Conservation (phyloP, 192 early-diverging fungal genomes). For the Coemansia guatemalensis region DNA sequence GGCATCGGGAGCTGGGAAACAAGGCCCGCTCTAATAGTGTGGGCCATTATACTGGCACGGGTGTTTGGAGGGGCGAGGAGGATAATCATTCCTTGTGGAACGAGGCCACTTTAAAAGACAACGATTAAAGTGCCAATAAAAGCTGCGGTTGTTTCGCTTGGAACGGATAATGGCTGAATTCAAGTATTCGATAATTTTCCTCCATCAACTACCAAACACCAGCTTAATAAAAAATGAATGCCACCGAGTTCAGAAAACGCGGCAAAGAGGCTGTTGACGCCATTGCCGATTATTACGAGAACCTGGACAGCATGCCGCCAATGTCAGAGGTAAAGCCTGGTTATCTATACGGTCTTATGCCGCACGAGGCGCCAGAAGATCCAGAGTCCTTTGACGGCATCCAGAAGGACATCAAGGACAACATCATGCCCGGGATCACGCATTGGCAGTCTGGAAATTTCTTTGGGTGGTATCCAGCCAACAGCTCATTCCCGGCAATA, state of each 20-base stretch:
- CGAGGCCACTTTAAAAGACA: background rate
- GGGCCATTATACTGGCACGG: too few relatives aligned
- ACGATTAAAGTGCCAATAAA: background rate
- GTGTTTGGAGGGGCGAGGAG: too few relatives aligned
- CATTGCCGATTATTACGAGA: conserved; percentile 63
- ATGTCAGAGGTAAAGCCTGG: conserved; percentile 59
- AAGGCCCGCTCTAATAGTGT: too few relatives aligned
- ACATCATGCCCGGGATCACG: conserved; percentile 67
- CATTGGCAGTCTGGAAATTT: conserved; percentile 72
- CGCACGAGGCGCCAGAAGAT: conserved; percentile 57
- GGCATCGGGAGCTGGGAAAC: too few relatives aligned
- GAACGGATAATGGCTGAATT: background rate
- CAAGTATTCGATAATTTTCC: conserved; percentile 1
- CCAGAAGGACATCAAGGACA: conserved; percentile 50
- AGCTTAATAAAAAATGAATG: conserved; percentile 41
- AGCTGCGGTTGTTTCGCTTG: background rate
- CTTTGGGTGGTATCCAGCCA: conserved; percentile 61
- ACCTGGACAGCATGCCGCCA: conserved; percentile 46
- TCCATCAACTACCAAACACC: background rate
- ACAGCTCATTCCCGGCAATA: conserved; percentile 57
- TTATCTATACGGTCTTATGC: conserved; percentile 58
- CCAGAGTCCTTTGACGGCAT: conserved; percentile 53
- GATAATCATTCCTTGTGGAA: background rate
- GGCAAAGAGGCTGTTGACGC: conserved; percentile 63
- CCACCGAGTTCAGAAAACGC: conserved; percentile 57